Percentiles rank a stretch among this genome's conserved stretches.
Conservation (phyloP, 129 eudicot species). For the Artemisia tridentata region DNA sequence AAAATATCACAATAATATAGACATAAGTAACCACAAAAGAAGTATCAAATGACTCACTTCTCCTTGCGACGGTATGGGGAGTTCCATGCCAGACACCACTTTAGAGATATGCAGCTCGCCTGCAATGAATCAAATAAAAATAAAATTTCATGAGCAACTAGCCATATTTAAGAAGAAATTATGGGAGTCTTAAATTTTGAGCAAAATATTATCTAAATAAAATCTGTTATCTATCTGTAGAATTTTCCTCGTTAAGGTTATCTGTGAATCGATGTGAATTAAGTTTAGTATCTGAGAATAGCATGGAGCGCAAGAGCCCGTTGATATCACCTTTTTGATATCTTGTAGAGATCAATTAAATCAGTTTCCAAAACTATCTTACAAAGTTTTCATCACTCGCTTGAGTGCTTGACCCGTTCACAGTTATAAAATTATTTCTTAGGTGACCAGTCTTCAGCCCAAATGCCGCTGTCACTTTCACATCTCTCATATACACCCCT, state of each 20-base stretch:
- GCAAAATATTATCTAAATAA: background rate
- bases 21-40: background rate
- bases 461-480: too few relatives aligned
- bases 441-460: too few relatives aligned
- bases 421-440: too few relatives aligned
- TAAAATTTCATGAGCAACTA: background rate
- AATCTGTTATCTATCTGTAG: conserved; percentile 38
- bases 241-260: conserved; percentile 60
- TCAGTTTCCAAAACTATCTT: conserved; percentile 9
- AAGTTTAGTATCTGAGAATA: conserved; percentile 67
- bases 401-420: too few relatives aligned
- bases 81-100: conserved; percentile 49
- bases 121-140: conserved; percentile 9
- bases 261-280: conserved; percentile 86
- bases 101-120: conserved; percentile 61
- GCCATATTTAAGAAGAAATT: background rate
- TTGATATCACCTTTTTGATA: conserved; percentile 31
- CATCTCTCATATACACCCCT: too few relatives aligned
- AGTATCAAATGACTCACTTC: conserved; percentile 45
- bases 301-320: conserved; percentile 69
- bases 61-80: conserved; percentile 49
- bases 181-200: background rate
- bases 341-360: conserved; percentile 27
- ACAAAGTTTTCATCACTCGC: too few relatives aligned
- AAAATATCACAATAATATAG: too few relatives aligned